Evolutionary conservation across 108 stramenopile genomes (phyloP).

Genomic region (Nitzschia sp.): DNA sequence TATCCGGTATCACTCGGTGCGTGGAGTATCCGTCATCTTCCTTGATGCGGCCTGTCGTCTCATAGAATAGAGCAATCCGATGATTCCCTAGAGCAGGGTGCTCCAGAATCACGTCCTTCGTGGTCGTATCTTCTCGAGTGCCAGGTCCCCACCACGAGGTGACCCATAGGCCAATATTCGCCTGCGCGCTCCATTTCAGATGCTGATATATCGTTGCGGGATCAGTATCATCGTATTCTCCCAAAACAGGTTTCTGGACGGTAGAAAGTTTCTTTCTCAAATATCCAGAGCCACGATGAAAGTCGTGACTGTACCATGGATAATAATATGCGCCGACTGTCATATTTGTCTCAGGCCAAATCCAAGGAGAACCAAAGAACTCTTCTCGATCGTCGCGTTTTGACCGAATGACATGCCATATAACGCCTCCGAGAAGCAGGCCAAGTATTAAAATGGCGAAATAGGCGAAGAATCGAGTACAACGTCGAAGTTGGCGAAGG

Average conservation of each 20-base stretch:
- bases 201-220: constrained; percentile 43
- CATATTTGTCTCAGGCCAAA: not conserved
- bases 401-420: not conserved
- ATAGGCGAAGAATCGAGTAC: not conserved
- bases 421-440: not conserved
- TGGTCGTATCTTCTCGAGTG: constrained; percentile 31
- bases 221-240: constrained; percentile 48
- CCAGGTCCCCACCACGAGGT: constrained; percentile 50
- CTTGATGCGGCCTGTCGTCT: constrained; percentile 37
- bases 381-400: not conserved
- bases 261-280: constrained; percentile 32
- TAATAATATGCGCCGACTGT: constrained; percentile 52
- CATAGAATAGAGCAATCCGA: constrained; percentile 50
- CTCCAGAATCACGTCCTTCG: constrained; percentile 30
- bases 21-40: constrained; percentile 14
- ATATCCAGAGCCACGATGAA: constrained; percentile 44
- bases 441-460: not conserved
- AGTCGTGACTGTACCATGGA: constrained; percentile 48
- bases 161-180: constrained; percentile 46
- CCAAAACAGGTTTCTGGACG: constrained; percentile 22
- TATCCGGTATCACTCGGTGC: constrained; percentile 20
- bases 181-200: constrained; percentile 43
- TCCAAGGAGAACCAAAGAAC: not conserved
- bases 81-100: constrained; percentile 10
- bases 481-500: not conserved